Conservation (phyloP, 176 grass and related monocot genomes). For the Chrysopogon serrulatus region DNA sequence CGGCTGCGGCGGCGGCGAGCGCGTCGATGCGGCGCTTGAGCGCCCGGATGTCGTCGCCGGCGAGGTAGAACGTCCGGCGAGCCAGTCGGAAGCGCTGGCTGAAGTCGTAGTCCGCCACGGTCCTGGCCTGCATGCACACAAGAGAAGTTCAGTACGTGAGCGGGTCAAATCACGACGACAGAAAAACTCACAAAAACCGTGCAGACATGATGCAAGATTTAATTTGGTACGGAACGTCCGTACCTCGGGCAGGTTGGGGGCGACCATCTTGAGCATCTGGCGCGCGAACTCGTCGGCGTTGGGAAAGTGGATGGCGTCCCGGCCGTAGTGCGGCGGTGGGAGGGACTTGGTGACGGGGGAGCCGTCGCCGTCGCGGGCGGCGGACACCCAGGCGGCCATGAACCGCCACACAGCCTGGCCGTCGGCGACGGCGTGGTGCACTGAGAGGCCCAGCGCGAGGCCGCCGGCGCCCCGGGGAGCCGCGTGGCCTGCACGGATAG, state of each 20-base stretch:
- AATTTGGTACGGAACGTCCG: too few relatives aligned
- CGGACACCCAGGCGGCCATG: constrained; percentile 27
- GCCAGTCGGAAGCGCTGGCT: not conserved
- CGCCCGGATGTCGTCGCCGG: not conserved
- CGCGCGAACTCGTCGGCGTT: constrained; percentile 12
- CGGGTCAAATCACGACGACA: not conserved
- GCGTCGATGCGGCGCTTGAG: constrained; percentile 25
- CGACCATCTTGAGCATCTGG: constrained; percentile 15
- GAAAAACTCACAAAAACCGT: too few relatives aligned
- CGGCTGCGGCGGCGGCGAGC: constrained; percentile 12
- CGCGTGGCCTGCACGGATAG: constrained; percentile 35
- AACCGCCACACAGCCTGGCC: constrained; percentile 37
- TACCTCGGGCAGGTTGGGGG: constrained; percentile 35
- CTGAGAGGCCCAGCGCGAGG: constrained; percentile 29
- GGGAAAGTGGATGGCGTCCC: not conserved
- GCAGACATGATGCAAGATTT: too few relatives aligned
- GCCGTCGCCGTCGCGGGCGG: not conserved
- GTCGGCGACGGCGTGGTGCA: constrained; percentile 46
- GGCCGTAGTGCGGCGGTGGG: constrained; percentile 2
- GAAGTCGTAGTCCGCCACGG: not conserved
- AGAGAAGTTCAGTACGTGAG: too few relatives aligned
- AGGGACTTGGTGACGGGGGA: not conserved
- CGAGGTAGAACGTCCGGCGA: constrained; percentile 25
- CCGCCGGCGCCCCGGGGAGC: not conserved
- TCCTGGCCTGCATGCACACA: not conserved